These are phyloP conservation scores for Pochonia chlamydosporia DNA, from an alignment of 2,329 filamentous ascomycete genomes.

Conservation along the genomic window DNA sequence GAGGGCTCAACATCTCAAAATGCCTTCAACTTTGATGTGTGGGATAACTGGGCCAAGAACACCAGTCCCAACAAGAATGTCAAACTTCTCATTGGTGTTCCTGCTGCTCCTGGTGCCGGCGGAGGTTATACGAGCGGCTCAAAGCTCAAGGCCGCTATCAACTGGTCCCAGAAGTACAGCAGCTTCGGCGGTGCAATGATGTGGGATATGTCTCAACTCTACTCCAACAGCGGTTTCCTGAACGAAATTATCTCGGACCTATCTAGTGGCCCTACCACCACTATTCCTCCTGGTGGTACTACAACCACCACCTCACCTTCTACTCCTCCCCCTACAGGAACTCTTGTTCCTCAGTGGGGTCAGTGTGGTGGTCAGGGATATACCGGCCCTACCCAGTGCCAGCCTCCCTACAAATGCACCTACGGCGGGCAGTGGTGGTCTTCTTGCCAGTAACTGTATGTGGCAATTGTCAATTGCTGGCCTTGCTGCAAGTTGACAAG, in stretches of 20 bases:
- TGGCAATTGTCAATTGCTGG: too few species aligned
- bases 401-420: constrained; percentile 17
- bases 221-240: constrained; percentile 52
- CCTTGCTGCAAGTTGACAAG: too few species aligned
- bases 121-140: constrained; percentile 46
- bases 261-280: constrained; percentile 5
- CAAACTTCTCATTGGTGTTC: constrained; percentile 57
- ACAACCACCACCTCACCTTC: constrained; percentile 3
- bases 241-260: constrained; percentile 33
- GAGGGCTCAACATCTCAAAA: constrained; percentile 36
- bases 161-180: constrained; percentile 46
- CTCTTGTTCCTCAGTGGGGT: constrained; percentile 17
- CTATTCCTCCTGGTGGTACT: neutral
- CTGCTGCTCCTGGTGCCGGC: constrained; percentile 48
- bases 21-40: constrained; percentile 57
- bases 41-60: constrained; percentile 60
- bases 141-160: constrained; percentile 44
- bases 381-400: constrained; percentile 15
- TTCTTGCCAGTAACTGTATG: constrained; percentile 12
- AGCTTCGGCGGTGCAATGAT: constrained; percentile 65
- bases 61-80: constrained; percentile 51
- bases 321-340: constrained; percentile 9
- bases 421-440: constrained; percentile 15
- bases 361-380: constrained; percentile 19
- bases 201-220: constrained; percentile 61